phyloP scores from a whole-genome alignment of 2,329 filamentous ascomycete genomes.

The Akanthomyces lecanii region DNA sequence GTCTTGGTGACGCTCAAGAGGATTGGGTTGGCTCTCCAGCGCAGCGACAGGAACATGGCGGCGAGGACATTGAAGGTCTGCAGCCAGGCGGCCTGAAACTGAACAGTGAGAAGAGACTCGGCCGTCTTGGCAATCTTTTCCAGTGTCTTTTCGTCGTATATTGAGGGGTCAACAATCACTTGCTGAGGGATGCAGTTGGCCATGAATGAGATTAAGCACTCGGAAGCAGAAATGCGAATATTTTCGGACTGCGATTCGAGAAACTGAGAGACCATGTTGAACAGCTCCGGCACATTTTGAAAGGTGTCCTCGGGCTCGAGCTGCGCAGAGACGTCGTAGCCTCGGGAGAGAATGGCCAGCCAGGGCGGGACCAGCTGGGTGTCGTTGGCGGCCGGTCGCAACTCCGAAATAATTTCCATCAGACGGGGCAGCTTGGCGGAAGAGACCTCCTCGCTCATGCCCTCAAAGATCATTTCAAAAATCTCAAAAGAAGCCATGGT shows the following conservation, averaged over 20 bases:
- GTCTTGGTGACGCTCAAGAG: slow-evolving; percentile 70
- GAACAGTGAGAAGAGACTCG: slow-evolving; percentile 74
- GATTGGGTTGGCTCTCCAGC: slow-evolving; percentile 79
- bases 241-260: slow-evolving; percentile 85
- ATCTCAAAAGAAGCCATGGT: slow-evolving; percentile 96
- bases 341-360: slow-evolving; percentile 92
- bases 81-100: slow-evolving; percentile 91
- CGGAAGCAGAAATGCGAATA: slow-evolving; percentile 88
- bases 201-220: slow-evolving; percentile 90
- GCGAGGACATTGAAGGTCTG: slow-evolving; percentile 88
- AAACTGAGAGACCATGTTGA: slow-evolving; percentile 74
- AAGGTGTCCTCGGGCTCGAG: slow-evolving; percentile 89
- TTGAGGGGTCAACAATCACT: slow-evolving; percentile 80
- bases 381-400: slow-evolving; percentile 89
- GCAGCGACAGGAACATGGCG: slow-evolving; percentile 79
- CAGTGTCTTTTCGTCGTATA: slow-evolving; percentile 86
- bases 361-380: slow-evolving; percentile 91
- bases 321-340: slow-evolving; percentile 89
- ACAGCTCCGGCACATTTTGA: slow-evolving; percentile 80
- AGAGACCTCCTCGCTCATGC: slow-evolving; percentile 82
- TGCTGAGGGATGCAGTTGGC: slow-evolving; percentile 82
- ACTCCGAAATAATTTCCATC: slow-evolving; percentile 84
- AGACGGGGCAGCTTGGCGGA: slow-evolving; percentile 86
- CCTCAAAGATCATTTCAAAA: slow-evolving; percentile 93
- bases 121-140: slow-evolving; percentile 74